Evolutionary conservation across 352 stramenopile species (phyloP), one percentile per base, ranked within the genome.

Genomic region (Elongisporangium prolatum): DNA sequence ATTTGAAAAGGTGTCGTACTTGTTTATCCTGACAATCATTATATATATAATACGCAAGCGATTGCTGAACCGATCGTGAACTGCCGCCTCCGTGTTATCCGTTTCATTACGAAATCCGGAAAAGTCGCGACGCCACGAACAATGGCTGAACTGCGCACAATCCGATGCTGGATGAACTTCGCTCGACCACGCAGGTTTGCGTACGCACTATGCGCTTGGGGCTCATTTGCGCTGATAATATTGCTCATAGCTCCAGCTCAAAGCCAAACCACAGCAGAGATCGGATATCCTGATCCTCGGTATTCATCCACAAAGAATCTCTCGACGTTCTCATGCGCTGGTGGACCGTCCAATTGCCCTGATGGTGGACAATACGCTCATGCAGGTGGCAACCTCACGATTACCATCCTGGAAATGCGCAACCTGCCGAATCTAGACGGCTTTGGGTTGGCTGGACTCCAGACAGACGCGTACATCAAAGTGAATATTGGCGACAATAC

Each of bases 331-430:
- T 91, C 80, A 4, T 96, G 86, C 49, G 79, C 77, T 5, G 84
- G 83, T 17, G 84, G 84, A 0, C 38, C 67, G 6, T 69, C 63
- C 37, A 88, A 89, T 44, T 95, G 87, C 54, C 87, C 85, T 21
- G 74, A 88, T 51, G 72, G 65, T 54, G 86, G 84, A 14, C 67
- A 90, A 54, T 94, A 92, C 38, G 62, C 63, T 4, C 78, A 77
- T 14, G 86, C 84, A 0, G 90, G 90, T n/a, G 90, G 90, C 0
- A 95, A 95, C 48, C 74, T 97, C 17, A 96, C 88, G 17, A 40
- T 96, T 11, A 93, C 81, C 9, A 75, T 97, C 52, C 60, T 95
- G 14, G 77, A 86, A 64, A 95, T 94, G 73, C 77, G 74, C 3
- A 91, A 97, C 44, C 65, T 97, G 16, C 89, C 85, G 1, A 58